Conservation (phyloP, 495 filamentous ascomycete genomes). For the Hypomontagnella monticulosa region DNA sequence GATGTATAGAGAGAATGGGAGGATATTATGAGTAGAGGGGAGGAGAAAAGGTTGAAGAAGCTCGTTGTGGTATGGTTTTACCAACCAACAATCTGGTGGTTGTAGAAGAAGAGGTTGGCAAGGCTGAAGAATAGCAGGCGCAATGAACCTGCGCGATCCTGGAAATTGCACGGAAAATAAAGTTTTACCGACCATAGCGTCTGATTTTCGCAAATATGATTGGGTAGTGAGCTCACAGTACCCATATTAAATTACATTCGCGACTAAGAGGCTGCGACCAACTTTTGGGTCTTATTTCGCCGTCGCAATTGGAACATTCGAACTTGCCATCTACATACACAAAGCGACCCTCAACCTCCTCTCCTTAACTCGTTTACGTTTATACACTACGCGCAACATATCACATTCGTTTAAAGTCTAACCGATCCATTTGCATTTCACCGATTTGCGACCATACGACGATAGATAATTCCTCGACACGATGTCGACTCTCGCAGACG, state of each 20-base stretch:
- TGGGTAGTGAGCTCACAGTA: not conserved
- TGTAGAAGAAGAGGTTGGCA: conserved; percentile 9
- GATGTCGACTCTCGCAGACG: conserved; percentile 84
- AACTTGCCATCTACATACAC: conserved; percentile 15
- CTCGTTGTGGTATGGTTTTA: not conserved
- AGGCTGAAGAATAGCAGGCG: conserved; percentile 28
- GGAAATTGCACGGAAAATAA: conserved; percentile 13
- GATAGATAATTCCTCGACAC: conserved; percentile 28
- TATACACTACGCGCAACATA: not conserved
- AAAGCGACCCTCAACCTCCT: not conserved
- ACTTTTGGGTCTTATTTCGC: conserved; percentile 10
- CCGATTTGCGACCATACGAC: not conserved
- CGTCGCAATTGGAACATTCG: conserved; percentile 23
- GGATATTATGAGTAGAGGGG: not conserved
- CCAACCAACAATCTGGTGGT: conserved; percentile 12
- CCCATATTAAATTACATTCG: conserved; percentile 35
- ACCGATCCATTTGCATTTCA: not conserved
- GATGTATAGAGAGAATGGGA: not conserved
- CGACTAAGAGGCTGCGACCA: conserved; percentile 30
- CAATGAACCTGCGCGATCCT: not conserved
- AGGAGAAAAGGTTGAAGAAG: conserved; percentile 1
- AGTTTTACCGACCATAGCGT: conserved; percentile 9
- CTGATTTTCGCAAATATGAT: not conserved
- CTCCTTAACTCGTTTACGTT: not conserved
- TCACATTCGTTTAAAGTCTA: not conserved